These are phyloP conservation scores for Juncus inflexus DNA, from an alignment of 176 grass and related monocot genomes.

Conservation along the genomic window DNA sequence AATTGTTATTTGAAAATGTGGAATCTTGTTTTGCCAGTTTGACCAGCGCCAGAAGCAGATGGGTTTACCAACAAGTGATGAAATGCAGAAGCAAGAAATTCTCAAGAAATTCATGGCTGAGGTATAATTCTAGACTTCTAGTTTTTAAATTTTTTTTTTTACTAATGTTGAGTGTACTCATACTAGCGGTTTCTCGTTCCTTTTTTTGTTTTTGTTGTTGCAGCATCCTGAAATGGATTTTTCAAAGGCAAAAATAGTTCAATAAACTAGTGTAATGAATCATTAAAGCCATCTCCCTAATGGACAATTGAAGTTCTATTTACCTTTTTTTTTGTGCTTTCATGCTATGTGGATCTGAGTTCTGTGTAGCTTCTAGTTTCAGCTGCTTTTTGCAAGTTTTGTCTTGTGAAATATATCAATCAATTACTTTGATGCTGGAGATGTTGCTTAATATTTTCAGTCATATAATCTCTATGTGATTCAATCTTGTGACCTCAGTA, in stretches of 20 bases:
- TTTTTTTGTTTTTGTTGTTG: conserved; percentile 25
- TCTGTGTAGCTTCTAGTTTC: conserved; percentile 8
- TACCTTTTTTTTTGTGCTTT: too few relatives aligned
- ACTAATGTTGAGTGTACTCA: not conserved
- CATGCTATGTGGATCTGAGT: not conserved
- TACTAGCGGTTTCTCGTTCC: conserved; percentile 1
- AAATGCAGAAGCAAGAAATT: conserved; percentile 93
- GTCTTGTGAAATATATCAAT: too few relatives aligned
- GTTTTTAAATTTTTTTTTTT: not conserved
- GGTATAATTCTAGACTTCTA: conserved; percentile 28
- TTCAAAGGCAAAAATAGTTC: conserved; percentile 40
- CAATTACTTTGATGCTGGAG: too few relatives aligned
- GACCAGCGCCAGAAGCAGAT: conserved; percentile 97
- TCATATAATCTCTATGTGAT: too few relatives aligned
- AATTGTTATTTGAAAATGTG: conserved; percentile 12
- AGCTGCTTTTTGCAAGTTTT: too few relatives aligned
- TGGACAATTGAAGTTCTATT: too few relatives aligned
- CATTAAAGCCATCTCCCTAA: too few relatives aligned
- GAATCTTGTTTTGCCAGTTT: conserved; percentile 39
- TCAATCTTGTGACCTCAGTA: too few relatives aligned
- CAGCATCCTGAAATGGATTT: conserved; percentile 51
- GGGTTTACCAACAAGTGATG: conserved; percentile 88
- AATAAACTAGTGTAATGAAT: not conserved
- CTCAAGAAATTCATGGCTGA: conserved; percentile 96
- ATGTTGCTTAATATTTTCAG: too few relatives aligned